Percentiles rank a stretch among this genome's conserved stretches.
Conservation (phyloP, 495 filamentous ascomycete genomes). For the Cairneyella variabilis region DNA sequence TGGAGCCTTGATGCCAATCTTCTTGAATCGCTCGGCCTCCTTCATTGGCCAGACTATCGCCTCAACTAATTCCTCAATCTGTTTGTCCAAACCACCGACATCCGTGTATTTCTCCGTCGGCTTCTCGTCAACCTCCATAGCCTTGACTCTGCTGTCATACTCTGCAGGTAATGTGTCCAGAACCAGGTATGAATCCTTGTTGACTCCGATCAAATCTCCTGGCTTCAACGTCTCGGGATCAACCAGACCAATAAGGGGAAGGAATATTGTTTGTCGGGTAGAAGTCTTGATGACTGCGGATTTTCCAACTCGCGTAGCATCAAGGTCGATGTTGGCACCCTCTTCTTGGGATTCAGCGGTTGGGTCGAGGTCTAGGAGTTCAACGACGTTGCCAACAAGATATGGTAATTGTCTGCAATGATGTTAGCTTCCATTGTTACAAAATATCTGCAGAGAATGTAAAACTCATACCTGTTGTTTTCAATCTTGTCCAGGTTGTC, state of each 20-base stretch:
- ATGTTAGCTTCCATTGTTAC: constrained; percentile 18
- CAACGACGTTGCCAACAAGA: constrained; percentile 96
- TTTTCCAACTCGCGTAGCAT: constrained; percentile 94
- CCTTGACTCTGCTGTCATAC: constrained; percentile 98
- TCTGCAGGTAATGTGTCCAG: constrained; percentile 97
- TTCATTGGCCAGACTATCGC: constrained; percentile 99
- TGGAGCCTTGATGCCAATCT: constrained; percentile 99
- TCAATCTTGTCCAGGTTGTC: constrained; percentile 98
- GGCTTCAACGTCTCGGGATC: constrained; percentile 91
- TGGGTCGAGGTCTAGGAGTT: constrained; percentile 93
- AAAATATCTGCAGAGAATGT: background rate
- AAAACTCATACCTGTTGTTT: constrained; percentile 77
- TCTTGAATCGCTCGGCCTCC: constrained; percentile 97
- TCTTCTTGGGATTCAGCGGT: constrained; percentile 95
- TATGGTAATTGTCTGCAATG: constrained; percentile 84
- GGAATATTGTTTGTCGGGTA: constrained; percentile 96
- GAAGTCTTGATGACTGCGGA: constrained; percentile 99
- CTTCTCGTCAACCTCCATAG: constrained; percentile 99
- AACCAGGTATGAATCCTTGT: constrained; percentile 99
- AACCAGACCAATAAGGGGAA: constrained; percentile 95
- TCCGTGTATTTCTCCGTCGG: constrained; percentile 98
- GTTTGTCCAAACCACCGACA: constrained; percentile 96
- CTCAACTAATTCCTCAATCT: constrained; percentile 99
- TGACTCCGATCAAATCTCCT: constrained; percentile 94
- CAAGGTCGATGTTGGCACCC: constrained; percentile 96